Evolutionary conservation across 805 yeast species (phyloP).

Genomic region (Yarrowia sp.): DNA sequence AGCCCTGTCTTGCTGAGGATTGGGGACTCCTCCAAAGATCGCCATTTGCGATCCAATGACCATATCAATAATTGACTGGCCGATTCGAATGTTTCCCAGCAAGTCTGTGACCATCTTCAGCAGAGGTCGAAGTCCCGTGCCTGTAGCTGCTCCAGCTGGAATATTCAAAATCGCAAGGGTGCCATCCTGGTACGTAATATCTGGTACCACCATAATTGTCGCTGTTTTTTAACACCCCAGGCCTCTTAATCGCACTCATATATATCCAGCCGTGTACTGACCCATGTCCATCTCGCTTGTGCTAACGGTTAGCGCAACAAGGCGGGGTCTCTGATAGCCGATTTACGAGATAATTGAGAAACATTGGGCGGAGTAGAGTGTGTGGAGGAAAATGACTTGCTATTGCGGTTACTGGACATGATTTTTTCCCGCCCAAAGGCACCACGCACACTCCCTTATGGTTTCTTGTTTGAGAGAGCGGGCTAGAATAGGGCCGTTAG

Average conservation of each 20-base stretch:
- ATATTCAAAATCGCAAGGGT: neutral
- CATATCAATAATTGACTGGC: constrained; percentile 10
- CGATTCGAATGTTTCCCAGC: neutral
- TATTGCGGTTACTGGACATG: too few relatives aligned
- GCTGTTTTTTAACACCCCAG: too few relatives aligned
- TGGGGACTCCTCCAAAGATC: constrained; percentile 63
- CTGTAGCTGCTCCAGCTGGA: neutral
- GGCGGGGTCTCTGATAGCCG: neutral
- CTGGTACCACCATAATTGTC: neutral
- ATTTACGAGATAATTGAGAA: neutral
- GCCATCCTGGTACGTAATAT: neutral
- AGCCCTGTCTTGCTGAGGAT: constrained; percentile 48
- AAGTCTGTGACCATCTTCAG: neutral
- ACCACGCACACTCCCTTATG: too few relatives aligned
- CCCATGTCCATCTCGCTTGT: constrained; percentile 1
- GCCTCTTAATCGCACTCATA: neutral
- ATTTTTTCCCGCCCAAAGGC: too few relatives aligned
- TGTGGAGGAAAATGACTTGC: neutral
- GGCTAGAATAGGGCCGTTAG: neutral
- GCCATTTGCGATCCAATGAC: constrained; percentile 22
- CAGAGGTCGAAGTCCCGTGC: neutral
- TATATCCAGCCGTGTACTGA: neutral
- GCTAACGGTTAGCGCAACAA: constrained; percentile 1
- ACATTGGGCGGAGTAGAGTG: neutral
- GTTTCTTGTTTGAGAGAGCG: neutral